phyloP scores from a whole-genome alignment of 345 rosid genomes.

The Salix caprea region DNA sequence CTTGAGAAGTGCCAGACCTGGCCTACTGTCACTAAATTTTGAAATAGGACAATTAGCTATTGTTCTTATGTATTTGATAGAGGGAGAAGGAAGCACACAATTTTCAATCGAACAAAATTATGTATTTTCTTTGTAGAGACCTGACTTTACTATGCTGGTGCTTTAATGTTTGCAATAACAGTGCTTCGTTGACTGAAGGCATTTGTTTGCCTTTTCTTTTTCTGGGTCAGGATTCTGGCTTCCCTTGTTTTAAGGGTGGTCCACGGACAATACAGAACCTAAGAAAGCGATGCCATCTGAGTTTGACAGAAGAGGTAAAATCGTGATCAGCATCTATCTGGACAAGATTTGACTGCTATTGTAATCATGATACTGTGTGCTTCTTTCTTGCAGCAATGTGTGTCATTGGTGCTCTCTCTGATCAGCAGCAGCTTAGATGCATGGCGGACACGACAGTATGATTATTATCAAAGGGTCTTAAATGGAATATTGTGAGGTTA shows the following conservation, averaged over 20 bases:
- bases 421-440: constrained; percentile 99
- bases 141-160: not conserved
- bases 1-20: not conserved
- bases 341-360: not conserved
- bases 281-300: constrained; percentile 88
- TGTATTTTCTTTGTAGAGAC: not conserved
- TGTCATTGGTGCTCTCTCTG: constrained; percentile 93
- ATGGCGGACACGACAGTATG: constrained; percentile 97
- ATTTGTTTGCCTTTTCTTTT: constrained; percentile 2
- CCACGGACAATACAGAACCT: constrained; percentile 88
- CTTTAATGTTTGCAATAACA: not conserved
- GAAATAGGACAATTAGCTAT: not conserved
- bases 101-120: not conserved
- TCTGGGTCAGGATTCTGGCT: constrained; percentile 79
- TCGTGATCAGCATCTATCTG: not conserved
- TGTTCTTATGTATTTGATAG: not conserved
- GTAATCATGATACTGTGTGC: constrained; percentile 12
- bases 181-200: constrained; percentile 5
- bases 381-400: constrained; percentile 82
- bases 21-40: not conserved
- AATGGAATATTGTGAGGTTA: constrained; percentile 83
- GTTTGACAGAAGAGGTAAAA: constrained; percentile 93
- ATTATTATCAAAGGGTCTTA: constrained; percentile 92
- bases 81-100: not conserved
- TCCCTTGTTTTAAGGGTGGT: constrained; percentile 99